A percentile compares a stretch with the other conserved stretches of the same genome.
Conservation (phyloP, 2,329 filamentous ascomycete species). For the Periconia sp. region DNA sequence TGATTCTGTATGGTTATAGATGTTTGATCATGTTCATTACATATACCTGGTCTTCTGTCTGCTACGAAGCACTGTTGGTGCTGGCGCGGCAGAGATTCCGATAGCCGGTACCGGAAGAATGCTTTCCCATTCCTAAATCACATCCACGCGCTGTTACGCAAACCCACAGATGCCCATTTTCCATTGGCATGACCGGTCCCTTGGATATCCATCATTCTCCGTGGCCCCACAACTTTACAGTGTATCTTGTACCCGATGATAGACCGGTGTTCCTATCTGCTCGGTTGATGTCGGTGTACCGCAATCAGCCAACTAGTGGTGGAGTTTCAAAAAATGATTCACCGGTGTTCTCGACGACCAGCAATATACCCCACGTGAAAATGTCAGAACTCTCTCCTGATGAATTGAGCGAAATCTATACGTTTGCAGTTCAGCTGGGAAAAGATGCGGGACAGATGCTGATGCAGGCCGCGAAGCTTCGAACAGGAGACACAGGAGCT, state of each 20-base stretch:
- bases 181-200: not conserved
- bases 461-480: constrained; percentile 62
- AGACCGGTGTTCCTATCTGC: not conserved
- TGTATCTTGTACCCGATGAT: not conserved
- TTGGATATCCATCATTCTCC: constrained; percentile 1
- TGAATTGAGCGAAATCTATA: constrained; percentile 67
- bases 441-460: constrained; percentile 70
- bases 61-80: not conserved
- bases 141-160: not conserved
- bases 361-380: constrained; percentile 3
- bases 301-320: not conserved
- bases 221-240: not conserved
- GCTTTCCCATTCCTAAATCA: not conserved
- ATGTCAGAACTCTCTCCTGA: constrained; percentile 33
- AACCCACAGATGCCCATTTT: not conserved
- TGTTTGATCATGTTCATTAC: not conserved
- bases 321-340: not conserved
- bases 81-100: constrained; percentile 3
- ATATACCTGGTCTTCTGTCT: not conserved
- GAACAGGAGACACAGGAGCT: constrained; percentile 48
- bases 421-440: constrained; percentile 69
- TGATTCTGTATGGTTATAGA: not conserved
- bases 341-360: not conserved
- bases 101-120: constrained; percentile 3
- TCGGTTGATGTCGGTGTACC: constrained; percentile 13